These are phyloP conservation scores for Astrephomene gubernaculifera DNA, from an alignment of 139 green algal genomes.

Conservation along the genomic window DNA sequence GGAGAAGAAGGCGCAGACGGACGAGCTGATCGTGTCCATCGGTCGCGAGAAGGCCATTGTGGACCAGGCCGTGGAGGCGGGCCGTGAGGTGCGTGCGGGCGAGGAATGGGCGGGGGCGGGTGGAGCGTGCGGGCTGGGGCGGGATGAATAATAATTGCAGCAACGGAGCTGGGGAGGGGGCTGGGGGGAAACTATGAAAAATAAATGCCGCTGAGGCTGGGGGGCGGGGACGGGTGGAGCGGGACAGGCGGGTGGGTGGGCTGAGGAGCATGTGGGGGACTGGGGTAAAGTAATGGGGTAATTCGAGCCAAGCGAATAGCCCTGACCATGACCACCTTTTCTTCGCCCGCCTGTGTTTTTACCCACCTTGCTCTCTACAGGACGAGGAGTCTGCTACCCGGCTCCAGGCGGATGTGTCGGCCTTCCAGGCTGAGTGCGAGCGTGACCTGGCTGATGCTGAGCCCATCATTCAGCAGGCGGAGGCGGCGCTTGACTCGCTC, in stretches of 20 bases:
- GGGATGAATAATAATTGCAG: no score
- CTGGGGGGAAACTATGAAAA: no score
- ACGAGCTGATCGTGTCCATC: conserved; percentile 92
- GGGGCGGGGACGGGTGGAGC: no score
- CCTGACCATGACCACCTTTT: no score
- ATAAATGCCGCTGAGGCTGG: no score
- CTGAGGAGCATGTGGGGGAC: no score
- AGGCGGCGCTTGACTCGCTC: conserved; percentile 89
- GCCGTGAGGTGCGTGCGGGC: conserved; percentile 58
- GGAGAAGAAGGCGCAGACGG: conserved; percentile 90
- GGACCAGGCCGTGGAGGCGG: conserved; percentile 87
- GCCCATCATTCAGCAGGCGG: conserved; percentile 82
- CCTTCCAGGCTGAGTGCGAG: conserved; percentile 85
- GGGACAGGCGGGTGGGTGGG: no score
- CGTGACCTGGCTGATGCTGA: conserved; percentile 86
- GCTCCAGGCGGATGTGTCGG: conserved; percentile 72
- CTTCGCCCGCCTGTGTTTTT: neutral
- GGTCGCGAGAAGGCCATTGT: conserved; percentile 90
- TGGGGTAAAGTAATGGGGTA: no score
- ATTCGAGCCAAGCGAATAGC: no score
- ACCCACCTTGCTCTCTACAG: neutral
- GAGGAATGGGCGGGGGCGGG: neutral
- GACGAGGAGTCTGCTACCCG: conserved; percentile 74
- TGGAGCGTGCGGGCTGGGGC: no score
- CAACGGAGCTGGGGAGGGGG: no score